These are phyloP conservation scores for Phytophthora foliorum DNA, from an alignment of 352 stramenopile species.

Conservation along the genomic window DNA sequence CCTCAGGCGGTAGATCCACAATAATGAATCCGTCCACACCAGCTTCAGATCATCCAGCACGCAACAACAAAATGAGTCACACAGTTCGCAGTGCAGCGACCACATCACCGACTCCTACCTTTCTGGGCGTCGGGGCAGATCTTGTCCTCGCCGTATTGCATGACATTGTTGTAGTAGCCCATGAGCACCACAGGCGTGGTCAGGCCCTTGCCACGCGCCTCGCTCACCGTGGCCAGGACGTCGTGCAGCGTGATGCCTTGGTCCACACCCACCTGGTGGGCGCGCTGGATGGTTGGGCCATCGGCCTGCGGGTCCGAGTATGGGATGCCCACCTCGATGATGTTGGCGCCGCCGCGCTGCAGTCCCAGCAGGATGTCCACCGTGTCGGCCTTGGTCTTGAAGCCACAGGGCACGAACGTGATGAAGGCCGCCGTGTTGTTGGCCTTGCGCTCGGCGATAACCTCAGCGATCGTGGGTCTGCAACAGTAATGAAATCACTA, in stretches of 20 bases:
- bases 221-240: slow-evolving; percentile 94
- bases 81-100: background rate
- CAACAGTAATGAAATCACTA: slow-evolving; percentile 8
- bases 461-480: slow-evolving; percentile 74
- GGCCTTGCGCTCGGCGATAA: slow-evolving; percentile 78
- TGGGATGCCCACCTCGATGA: slow-evolving; percentile 97
- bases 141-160: slow-evolving; percentile 96
- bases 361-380: slow-evolving; percentile 96
- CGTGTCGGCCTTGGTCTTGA: slow-evolving; percentile 95
- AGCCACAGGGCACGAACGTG: slow-evolving; percentile 97
- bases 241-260: slow-evolving; percentile 95
- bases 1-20: slow-evolving; percentile 97
- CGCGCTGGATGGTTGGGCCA: slow-evolving; percentile 97
- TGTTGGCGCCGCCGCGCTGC: slow-evolving; percentile 95
- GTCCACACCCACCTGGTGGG: slow-evolving; percentile 94
- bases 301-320: slow-evolving; percentile 99
- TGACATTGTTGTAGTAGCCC: slow-evolving; percentile 99
- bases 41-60: slow-evolving; percentile 36
- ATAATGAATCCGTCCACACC: slow-evolving; percentile 98
- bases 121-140: slow-evolving; percentile 88
- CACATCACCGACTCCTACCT: slow-evolving; percentile 31
- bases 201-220: slow-evolving; percentile 92
- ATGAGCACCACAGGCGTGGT: slow-evolving; percentile 98
- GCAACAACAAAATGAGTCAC: slow-evolving; percentile 7
- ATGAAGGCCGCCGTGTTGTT: slow-evolving; percentile 94